A percentile compares a stretch with the other conserved stretches of the same genome.
Evolutionary conservation across 331 rosid species (phyloP).

Genomic region (Quercus lobata): DNA sequence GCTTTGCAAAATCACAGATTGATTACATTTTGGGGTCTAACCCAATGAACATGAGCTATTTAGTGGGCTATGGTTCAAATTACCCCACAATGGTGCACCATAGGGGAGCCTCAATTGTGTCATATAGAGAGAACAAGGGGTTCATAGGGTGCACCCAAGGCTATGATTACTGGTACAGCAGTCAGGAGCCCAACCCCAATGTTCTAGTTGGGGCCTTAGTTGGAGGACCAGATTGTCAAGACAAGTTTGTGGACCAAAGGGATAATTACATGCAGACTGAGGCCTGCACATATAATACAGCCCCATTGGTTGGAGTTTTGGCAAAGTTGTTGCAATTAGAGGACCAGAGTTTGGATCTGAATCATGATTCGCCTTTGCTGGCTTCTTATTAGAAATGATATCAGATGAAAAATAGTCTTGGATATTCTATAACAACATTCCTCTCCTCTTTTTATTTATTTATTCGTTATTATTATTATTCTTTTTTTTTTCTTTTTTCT

Average conservation of each 20-base stretch:
- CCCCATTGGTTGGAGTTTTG: constrained; percentile 84
- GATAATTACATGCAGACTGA: constrained; percentile 86
- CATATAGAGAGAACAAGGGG: constrained; percentile 74
- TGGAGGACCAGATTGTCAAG: constrained; percentile 88
- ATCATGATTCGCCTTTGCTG: constrained; percentile 19
- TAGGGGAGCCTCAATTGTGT: constrained; percentile 83
- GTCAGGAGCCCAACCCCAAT: constrained; percentile 57
- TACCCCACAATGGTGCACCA: constrained; percentile 85
- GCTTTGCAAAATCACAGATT: constrained; percentile 63
- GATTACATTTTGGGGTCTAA: constrained; percentile 89
- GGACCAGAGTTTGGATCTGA: constrained; percentile 19
- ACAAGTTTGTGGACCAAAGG: constrained; percentile 66
- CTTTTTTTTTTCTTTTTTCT: too few species aligned
- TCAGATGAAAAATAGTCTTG: background rate
- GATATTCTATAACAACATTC: background rate
- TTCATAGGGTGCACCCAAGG: constrained; percentile 98
- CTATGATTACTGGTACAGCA: constrained; percentile 79
- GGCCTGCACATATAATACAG: constrained; percentile 95
- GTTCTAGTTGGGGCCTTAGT: constrained; percentile 85
- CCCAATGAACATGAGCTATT: constrained; percentile 84
- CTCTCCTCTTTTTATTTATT: constrained; percentile 3
- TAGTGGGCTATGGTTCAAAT: constrained; percentile 74
- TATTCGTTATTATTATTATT: too few species aligned
- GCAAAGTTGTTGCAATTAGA: constrained; percentile 51
- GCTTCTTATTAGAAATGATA: constrained; percentile 31